These are phyloP conservation scores for Peterozyma toletana DNA, from an alignment of 805 yeast species.

Conservation along the genomic window DNA sequence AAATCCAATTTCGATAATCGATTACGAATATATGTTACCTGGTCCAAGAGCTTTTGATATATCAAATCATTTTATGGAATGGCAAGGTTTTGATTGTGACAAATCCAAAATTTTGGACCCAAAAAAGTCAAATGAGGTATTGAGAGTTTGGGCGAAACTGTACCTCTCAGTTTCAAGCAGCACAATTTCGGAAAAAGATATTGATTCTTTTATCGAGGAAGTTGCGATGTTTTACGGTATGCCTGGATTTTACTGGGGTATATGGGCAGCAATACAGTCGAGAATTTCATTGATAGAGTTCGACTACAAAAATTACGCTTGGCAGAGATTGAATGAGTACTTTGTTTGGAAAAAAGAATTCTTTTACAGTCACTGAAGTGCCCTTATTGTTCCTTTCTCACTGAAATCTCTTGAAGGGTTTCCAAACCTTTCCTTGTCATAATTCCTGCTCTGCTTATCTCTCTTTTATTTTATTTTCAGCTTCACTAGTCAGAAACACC, in stretches of 20 bases:
- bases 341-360: slow-evolving; percentile 52
- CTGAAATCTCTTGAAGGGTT: too few species aligned
- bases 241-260: slow-evolving; percentile 83
- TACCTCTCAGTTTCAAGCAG: slow-evolving; percentile 32
- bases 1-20: slow-evolving; percentile 52
- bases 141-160: slow-evolving; percentile 52
- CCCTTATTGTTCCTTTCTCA: too few species aligned
- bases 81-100: slow-evolving; percentile 80
- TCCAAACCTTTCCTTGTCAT: too few species aligned
- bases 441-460: too few species aligned
- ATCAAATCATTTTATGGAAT: slow-evolving; percentile 68
- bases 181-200: slow-evolving; percentile 13
- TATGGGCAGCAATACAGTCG: slow-evolving; percentile 76
- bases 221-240: slow-evolving; percentile 59
- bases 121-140: slow-evolving; percentile 27
- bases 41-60: slow-evolving; percentile 72
- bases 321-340: slow-evolving; percentile 55
- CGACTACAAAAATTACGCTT: slow-evolving; percentile 57
- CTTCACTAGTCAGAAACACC: too few species aligned
- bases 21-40: slow-evolving; percentile 66
- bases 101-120: slow-evolving; percentile 52
- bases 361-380: slow-evolving; percentile 5
- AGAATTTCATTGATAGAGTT: slow-evolving; percentile 65
- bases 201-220: slow-evolving; percentile 45
- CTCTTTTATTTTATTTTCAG: too few species aligned